A percentile compares a stretch with the other conserved stretches of the same genome.
These are phyloP conservation scores for Papilionanthe hybrid DNA, from an alignment of 116 monocot genomes.

Conservation along the genomic window DNA sequence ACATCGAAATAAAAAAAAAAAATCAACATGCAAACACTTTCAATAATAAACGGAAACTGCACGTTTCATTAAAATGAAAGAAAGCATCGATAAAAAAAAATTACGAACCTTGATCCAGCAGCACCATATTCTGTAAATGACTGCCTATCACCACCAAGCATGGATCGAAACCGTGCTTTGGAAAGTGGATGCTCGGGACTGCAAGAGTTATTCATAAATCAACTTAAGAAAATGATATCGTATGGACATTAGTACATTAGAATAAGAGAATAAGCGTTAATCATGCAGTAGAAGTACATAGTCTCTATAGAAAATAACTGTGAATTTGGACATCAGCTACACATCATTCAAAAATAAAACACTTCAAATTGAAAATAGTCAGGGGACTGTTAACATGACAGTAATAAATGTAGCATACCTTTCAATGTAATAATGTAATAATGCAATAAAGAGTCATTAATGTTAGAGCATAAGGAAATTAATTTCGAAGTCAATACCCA, in stretches of 20 bases:
- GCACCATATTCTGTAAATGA: conserved; percentile 57
- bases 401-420: not conserved
- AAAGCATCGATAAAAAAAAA: not conserved
- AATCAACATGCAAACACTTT: not conserved
- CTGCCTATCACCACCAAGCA: conserved; percentile 77
- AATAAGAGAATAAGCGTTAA: not conserved
- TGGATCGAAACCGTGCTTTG: conserved; percentile 60
- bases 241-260: not conserved
- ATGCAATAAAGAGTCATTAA: not conserved
- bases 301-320: not conserved
- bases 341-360: not conserved
- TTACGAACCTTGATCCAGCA: conserved; percentile 64
- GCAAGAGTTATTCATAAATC: conserved; percentile 18
- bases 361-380: not conserved
- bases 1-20: not conserved
- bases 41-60: not conserved
- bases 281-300: not conserved
- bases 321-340: not conserved
- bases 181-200: conserved; percentile 89
- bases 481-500: not conserved
- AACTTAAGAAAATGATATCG: not conserved
- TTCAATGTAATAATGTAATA: conserved; percentile 3
- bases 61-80: not conserved
- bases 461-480: not conserved
- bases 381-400: not conserved